Base-by-base conservation (phyloP, 805 yeast species). In the Candida insectorum region DNA sequence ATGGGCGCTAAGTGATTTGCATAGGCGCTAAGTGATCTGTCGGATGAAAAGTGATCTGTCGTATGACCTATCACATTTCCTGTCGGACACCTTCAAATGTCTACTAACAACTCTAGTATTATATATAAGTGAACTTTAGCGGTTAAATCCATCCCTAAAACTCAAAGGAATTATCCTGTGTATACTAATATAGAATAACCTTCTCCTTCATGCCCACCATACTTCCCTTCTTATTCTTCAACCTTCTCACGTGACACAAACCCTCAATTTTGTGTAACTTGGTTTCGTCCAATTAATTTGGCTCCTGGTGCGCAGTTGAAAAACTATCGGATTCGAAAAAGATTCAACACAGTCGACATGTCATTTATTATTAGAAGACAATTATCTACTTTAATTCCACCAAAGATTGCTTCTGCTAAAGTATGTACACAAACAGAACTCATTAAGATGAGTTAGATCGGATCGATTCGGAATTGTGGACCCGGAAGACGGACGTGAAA, bases 361-460 rank as follows among this genome's bases (percentile, higher is more conserved):
- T 84, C 93, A 57, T 84, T 80, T 72, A 74, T 88, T 66, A 73
- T 80, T 58, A 89, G 85, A 81, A 89, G 98, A 73, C 82, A 82
- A 54, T 77, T 91, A 65, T 88, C 97, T 48, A 84, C 97, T 56
- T 76, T 91, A 72, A 89, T 91, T 60, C 98, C 98, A 53, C 98
- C 98, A 64, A 91, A 91, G 91, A 81, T 91, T 59, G 97, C 96
- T 37, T 88, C 97, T 44, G 93, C 96, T 29, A 77, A 81, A 68
- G 91, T 83, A 76, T 54, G 89, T 62, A 26, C 12, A 18, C 19
- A 20, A 20, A 11, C n/a, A n/a, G n/a, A n/a, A n/a, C n/a, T n/a
- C n/a, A n/a, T n/a, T n/a, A n/a, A n/a, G n/a, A n/a, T n/a, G n/a
- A n/a, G n/a, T n/a, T n/a, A n/a, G n/a, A n/a, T n/a, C n/a, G n/a